Conservation (phyloP, 805 yeast genomes). For the Candida caryicola region DNA sequence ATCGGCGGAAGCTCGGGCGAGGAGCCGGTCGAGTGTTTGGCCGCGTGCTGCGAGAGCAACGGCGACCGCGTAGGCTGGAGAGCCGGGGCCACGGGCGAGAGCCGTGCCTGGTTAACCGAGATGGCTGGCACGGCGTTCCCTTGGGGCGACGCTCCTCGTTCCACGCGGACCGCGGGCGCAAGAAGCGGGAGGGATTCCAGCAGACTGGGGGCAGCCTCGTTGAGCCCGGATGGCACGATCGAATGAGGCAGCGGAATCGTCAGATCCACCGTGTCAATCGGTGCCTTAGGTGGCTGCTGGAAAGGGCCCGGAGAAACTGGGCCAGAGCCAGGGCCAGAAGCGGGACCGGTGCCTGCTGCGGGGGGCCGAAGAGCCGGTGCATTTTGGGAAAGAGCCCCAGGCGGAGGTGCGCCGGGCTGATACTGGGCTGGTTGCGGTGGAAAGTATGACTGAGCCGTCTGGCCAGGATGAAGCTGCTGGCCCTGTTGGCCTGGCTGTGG, state of each 20-base stretch:
- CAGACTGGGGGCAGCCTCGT: slow-evolving; percentile 1
- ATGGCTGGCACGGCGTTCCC: background rate
- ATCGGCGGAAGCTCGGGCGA: slow-evolving; percentile 4
- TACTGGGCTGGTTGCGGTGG: slow-evolving; percentile 1
- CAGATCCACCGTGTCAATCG: background rate
- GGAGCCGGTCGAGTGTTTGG: background rate
- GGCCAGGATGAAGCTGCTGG: no score
- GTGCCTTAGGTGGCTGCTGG: background rate
- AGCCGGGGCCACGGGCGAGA: background rate
- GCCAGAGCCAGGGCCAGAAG: no score
- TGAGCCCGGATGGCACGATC: no score
- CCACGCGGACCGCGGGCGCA: background rate
- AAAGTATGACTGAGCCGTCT: no score
- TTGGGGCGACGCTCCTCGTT: background rate
- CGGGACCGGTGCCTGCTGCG: no score
- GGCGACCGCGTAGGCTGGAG: slow-evolving; percentile 1
- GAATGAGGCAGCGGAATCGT: background rate
- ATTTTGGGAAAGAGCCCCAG: slow-evolving; percentile 1
- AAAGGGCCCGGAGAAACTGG: no score
- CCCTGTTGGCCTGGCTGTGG: slow-evolving; percentile 1
- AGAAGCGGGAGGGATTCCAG: background rate
- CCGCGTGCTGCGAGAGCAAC: background rate
- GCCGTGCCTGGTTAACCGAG: background rate
- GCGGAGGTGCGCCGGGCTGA: slow-evolving; percentile 2
- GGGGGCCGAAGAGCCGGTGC: no score